Base-by-base conservation (phyloP, 1,284 basidiomycete genomes). In the Sanghuangporus weigelae region DNA sequence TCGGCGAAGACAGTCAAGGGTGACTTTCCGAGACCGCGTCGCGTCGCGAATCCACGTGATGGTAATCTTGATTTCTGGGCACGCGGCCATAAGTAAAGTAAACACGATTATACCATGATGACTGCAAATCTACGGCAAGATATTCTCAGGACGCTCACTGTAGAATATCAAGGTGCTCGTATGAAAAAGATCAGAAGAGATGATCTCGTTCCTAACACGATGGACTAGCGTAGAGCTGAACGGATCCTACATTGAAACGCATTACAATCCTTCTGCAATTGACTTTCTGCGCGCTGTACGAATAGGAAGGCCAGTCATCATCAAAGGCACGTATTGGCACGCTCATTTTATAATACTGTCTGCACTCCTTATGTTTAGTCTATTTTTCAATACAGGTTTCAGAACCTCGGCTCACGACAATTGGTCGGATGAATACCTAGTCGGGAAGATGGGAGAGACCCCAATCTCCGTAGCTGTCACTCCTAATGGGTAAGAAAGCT, bases 401-500 rank as follows among this genome's bases (percentile, higher is more conserved):
- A 66, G 79, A 59, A 68, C 78, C 57, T 74, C 78, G 23, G 78
- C 81, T 6, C 56, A 70, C 42, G 71, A 67, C 8, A 74, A 75
- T 42, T 93, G 91, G 92, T 78, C 82, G 7, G 77, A 90, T 70
- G 76, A 82, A 51, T 91, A 90, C 72, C 80, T 94, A 7, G 69
- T 76, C 2, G 67, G 77, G 7, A 74, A 74, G 55, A 84, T 91
- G 79, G 85, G 80, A 1, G 77, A 84, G 16, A 73, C 72, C 46
- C 63, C 69, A 40, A 79, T 96, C 23, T 87, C 88, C 1, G 84
- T 96, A 35, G 92, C 93, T 0, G 81, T 90, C 31, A 95, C 93
- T 1, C 92, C 94, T 0, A 83, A 92, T 67, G 94, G 94, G 92
- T 93, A 21, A 7, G 62, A 57, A 16, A 10, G 14, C 1, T 50